These are phyloP conservation scores for Hyphodiscus hymeniophilus DNA, from an alignment of 495 filamentous ascomycete genomes.

Conservation along the genomic window DNA sequence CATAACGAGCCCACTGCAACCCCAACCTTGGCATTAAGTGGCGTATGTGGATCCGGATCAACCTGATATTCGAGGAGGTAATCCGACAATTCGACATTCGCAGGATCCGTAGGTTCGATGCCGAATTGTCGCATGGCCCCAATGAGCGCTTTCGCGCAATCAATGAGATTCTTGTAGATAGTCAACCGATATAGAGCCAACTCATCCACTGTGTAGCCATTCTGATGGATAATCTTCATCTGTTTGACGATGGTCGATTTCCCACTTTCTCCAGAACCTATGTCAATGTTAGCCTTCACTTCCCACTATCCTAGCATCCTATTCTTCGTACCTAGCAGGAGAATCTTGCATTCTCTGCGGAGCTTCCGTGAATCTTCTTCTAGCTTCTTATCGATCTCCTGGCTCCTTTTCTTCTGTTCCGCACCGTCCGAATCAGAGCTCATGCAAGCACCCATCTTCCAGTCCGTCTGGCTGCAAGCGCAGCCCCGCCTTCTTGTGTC, in stretches of 20 bases:
- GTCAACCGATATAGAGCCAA: conserved; percentile 87
- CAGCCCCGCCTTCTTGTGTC: conserved; percentile 15
- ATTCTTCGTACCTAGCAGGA: conserved; percentile 65
- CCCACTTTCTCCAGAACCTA: conserved; percentile 95
- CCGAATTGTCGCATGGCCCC: conserved; percentile 81
- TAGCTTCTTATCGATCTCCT: conserved; percentile 83
- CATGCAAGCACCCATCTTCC: conserved; percentile 80
- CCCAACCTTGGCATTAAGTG: conserved; percentile 70
- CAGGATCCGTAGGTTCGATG: conserved; percentile 62
- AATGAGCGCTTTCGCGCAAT: conserved; percentile 90
- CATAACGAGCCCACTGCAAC: conserved; percentile 79
- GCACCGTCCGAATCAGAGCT: conserved; percentile 71
- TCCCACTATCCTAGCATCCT: neutral
- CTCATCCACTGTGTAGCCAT: conserved; percentile 89
- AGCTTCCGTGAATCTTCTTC: conserved; percentile 88
- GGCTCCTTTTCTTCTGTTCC: conserved; percentile 90
- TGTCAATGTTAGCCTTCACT: conserved; percentile 7
- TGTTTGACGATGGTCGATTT: conserved; percentile 99
- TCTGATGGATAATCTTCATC: conserved; percentile 99
- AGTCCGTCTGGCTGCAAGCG: conserved; percentile 17
- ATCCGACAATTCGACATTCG: conserved; percentile 63
- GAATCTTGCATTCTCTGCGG: conserved; percentile 96
- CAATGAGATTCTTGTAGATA: conserved; percentile 94
- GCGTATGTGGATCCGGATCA: conserved; percentile 77
- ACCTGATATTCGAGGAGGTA: conserved; percentile 83